Base-by-base conservation (phyloP, 2,329 filamentous ascomycete genomes). In the Tolypocladium cylindrosporum region DNA sequence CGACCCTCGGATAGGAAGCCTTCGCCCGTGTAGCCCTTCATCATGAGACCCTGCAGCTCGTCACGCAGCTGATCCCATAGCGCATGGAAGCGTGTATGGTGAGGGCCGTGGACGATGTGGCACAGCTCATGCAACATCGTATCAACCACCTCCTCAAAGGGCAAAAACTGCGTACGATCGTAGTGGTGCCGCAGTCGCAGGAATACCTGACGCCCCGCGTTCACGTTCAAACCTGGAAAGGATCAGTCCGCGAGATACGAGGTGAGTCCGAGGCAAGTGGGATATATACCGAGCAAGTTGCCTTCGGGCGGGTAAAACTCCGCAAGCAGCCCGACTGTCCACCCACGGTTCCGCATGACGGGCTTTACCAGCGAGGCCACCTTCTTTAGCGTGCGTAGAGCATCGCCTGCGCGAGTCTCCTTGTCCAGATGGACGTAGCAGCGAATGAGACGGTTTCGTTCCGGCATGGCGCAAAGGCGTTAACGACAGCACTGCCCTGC, bases 81-180 rank as follows among this genome's bases (percentile, higher is more conserved):
- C 0, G 86, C 86, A 64, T 96, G 85, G 68, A 97, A 97, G 41
- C 88, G 82, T 53, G 78, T 80, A 68, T 97, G 85, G 70, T 97
- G 93, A 1, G 90, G 89, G 0, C 90, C 91, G 71, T 88, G 85
- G 13, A 91, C 82, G 63, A 89, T 96, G 68, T 97, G 93, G n/a
- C 85, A 87, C 3, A 97, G 82, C 77, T 97, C 93, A 69, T 97
- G 93, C 24, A 97, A 83, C 85, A 97, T 89, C 0, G 93, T 97
- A 71, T 97, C 91, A 50, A 91, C 79, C 9, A 96, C 81, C 62
- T 89, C 78, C 67, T 97, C 91, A 58, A 92, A 75, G 1, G 89
- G 86, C 24, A 96, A 72, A 67, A 97, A 97, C 65, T 90, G 86
- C 43, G 77, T 84, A 11, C 82, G 79, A 69, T 96, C 90, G 65